These are phyloP conservation scores for Kuraishia ogatae DNA, from an alignment of 805 yeast species.

Conservation along the genomic window DNA sequence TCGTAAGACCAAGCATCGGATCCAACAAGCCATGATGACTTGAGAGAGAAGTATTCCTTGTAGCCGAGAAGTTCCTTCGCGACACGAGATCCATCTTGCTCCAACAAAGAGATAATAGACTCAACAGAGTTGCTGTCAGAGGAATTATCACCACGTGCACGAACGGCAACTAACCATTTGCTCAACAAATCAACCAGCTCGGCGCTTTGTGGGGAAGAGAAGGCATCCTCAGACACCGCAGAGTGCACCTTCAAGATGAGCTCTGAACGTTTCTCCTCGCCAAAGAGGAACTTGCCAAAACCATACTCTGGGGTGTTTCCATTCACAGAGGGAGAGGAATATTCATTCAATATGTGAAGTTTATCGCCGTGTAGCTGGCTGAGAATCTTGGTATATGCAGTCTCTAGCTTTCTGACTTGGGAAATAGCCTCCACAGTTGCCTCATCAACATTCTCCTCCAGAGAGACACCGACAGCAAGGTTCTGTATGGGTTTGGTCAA, in stretches of 20 bases:
- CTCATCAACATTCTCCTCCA: conserved; percentile 15
- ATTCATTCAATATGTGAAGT: conserved; percentile 55
- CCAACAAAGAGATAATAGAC: conserved; percentile 27
- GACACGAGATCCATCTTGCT: conserved; percentile 29
- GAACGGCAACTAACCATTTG: conserved; percentile 57
- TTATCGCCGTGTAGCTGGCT: conserved; percentile 53
- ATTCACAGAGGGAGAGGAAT: conserved; percentile 32
- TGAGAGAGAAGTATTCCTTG: conserved; percentile 35
- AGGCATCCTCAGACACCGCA: conserved; percentile 36
- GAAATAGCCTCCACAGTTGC: conserved; percentile 27
- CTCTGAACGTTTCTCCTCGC: conserved; percentile 39
- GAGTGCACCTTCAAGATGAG: conserved; percentile 36
- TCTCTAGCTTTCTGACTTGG: conserved; percentile 50
- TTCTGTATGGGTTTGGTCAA: conserved; percentile 52
- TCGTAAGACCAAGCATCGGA: conserved; percentile 96
- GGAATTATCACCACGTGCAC: conserved; percentile 23
- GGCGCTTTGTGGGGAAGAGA: conserved; percentile 32
- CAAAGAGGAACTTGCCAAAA: conserved; percentile 62
- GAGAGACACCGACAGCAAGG: conserved; percentile 45
- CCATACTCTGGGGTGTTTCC: conserved; percentile 77
- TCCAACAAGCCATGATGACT: conserved; percentile 77
- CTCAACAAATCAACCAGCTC: conserved; percentile 50
- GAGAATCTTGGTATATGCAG: conserved; percentile 69
- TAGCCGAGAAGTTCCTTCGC: conserved; percentile 38
- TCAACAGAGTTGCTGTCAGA: conserved; percentile 12